Percentiles rank a stretch among this genome's conserved stretches.
Conservation (phyloP, 2,329 filamentous ascomycete genomes). For the Juglanconis oblonga region DNA sequence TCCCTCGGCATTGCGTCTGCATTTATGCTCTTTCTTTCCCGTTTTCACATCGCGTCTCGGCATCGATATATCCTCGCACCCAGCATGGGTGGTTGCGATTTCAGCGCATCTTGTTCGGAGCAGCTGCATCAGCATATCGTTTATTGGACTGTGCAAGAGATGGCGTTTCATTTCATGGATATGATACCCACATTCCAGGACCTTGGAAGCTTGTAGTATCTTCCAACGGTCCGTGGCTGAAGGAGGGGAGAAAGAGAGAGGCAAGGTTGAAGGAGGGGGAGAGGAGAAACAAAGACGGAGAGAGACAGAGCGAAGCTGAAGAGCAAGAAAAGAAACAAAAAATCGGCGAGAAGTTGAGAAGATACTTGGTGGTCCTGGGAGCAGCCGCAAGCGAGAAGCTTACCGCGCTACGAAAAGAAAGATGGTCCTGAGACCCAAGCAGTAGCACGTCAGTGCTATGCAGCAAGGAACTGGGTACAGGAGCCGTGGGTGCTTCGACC, state of each 20-base stretch:
- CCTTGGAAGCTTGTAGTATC: constrained; percentile 3
- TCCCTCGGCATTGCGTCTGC: constrained; percentile 3
- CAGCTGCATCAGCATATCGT: constrained; percentile 5
- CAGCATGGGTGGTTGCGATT: not conserved
- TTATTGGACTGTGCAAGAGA: constrained; percentile 4
- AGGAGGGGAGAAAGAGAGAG: not conserved
- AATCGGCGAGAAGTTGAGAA: not conserved
- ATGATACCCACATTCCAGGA: constrained; percentile 16
- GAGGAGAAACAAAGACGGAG: not conserved
- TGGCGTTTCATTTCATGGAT: constrained; percentile 10
- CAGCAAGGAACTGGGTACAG: not conserved
- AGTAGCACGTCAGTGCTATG: not conserved
- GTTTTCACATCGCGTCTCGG: not conserved
- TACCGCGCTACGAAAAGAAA: not conserved
- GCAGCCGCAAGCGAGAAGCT: not conserved
- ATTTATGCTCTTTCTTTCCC: constrained; percentile 4
- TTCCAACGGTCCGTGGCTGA: not conserved
- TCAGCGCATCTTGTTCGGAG: not conserved
- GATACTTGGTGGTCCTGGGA: not conserved
- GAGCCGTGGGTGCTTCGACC: not conserved
- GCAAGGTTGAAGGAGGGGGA: not conserved
- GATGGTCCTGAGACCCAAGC: not conserved
- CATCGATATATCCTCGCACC: not conserved
- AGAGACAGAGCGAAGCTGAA: not conserved
- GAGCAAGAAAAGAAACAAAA: not conserved